Evolutionary conservation across 495 filamentous ascomycete genomes (phyloP), one percentile per base, ranked within the genome.

Genomic region (Penicillium longicatenatum): DNA sequence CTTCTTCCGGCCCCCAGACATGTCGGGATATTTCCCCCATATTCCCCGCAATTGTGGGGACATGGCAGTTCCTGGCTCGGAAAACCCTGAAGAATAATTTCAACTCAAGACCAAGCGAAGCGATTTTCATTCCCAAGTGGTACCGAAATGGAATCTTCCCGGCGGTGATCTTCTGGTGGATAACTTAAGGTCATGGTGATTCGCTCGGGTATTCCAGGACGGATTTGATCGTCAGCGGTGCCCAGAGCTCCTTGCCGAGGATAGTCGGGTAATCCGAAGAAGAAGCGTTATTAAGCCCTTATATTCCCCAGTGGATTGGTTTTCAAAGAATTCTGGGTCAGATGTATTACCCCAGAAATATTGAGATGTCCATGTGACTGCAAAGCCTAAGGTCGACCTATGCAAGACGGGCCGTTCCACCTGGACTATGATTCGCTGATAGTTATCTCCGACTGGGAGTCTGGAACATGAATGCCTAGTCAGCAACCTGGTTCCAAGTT

Each of bases 171-270:
- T 24, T n/a, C n/a, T 29, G 30, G 49, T 16, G 45, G 45, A 30
- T 22, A 30, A 39, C 6, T 16, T 33, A 11, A 16, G 26, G 29
- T 7, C 17, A 9, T 16, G 59, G 16, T 44, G 44, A 57, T 54
- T 59, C 43, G 54, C 35, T 53, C 59, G 59, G 59, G 54, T 20
- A 42, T 57, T 53, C 59, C 59, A 61, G 42, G 31, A 46, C 24
- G 24, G 45, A 30, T n/a, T 24, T 16, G 24, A 48, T 29, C 6
- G 33, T 17, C 24, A 24, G 35, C n/a, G 37, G 29, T 50, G 47
- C n/a, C 31, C 31, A 6, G 47, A 6, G 7, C 4, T 6, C 3
- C 3, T 20, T n/a, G 8, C 29, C 30, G n/a, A 51, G 45, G 16
- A 6, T 29, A 10, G 12, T 30, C 45, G 45, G 45, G 9, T 31